These are phyloP conservation scores for Phytophthora uliginosa DNA, from an alignment of 352 stramenopile species.

Conservation along the genomic window DNA sequence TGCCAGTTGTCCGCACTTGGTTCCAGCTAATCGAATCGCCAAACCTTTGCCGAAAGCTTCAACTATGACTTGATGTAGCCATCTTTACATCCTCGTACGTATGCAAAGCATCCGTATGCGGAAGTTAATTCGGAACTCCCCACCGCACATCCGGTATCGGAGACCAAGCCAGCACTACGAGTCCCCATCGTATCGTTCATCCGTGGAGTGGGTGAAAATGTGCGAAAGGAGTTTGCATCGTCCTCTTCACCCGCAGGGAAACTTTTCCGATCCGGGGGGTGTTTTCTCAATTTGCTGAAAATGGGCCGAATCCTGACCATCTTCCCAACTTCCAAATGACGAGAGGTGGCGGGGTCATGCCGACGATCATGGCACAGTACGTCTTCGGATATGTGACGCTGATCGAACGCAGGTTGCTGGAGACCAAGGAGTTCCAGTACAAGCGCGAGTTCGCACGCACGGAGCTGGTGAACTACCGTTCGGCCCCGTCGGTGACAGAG, in stretches of 20 bases:
- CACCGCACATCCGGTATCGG: conserved; percentile 7
- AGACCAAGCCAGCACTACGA: conserved; percentile 12
- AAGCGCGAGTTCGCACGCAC: conserved; percentile 42
- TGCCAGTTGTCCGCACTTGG: no score
- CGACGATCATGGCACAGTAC: conserved; percentile 61
- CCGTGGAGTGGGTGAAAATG: conserved; percentile 21
- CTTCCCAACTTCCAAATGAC: conserved; percentile 47
- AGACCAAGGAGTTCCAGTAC: conserved; percentile 47
- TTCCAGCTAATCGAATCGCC: no score
- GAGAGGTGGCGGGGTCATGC: conserved; percentile 60
- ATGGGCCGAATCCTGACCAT: not conserved
- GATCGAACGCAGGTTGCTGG: conserved; percentile 61
- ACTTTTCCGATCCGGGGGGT: conserved; percentile 26
- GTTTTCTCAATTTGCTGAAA: conserved; percentile 44
- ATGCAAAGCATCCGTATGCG: not conserved
- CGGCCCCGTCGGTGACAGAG: conserved; percentile 50
- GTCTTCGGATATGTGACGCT: conserved; percentile 56
- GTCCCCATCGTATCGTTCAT: conserved; percentile 36
- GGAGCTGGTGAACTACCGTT: conserved; percentile 49
- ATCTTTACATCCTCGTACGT: no score
- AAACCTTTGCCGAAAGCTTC: not conserved
- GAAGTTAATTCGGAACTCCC: conserved; percentile 5
- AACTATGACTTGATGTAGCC: not conserved
- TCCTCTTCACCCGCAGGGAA: conserved; percentile 19
- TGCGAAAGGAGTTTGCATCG: conserved; percentile 22